These are phyloP conservation scores for Rosa chinensis DNA, from an alignment of 306 rosid genomes.

Conservation along the genomic window DNA sequence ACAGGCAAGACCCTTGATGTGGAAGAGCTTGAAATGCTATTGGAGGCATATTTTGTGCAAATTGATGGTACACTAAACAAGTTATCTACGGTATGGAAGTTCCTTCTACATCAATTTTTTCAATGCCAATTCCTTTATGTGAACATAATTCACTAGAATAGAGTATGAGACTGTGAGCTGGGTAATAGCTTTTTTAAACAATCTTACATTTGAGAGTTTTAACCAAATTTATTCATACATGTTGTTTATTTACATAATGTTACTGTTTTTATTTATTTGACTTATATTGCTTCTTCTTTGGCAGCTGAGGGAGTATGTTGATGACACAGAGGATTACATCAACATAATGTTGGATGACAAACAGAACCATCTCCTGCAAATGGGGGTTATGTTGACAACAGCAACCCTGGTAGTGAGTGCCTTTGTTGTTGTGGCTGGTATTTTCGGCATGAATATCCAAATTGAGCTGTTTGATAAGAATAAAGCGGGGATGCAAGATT, in stretches of 20 bases:
- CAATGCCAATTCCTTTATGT: neutral
- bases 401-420: constrained; percentile 90
- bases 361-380: constrained; percentile 94
- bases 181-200: neutral
- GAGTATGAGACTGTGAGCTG: neutral
- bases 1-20: constrained; percentile 74
- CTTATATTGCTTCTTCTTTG: constrained; percentile 12
- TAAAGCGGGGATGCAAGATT: constrained; percentile 48
- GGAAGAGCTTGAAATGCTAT: constrained; percentile 97
- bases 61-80: constrained; percentile 89
- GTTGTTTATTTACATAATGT: neutral
- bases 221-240: neutral
- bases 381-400: constrained; percentile 98
- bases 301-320: constrained; percentile 95
- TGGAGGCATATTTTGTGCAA: constrained; percentile 97
- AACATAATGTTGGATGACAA: constrained; percentile 99
- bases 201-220: neutral
- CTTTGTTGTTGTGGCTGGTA: constrained; percentile 87
- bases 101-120: neutral
- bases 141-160: neutral
- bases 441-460: constrained; percentile 84
- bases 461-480: constrained; percentile 51
- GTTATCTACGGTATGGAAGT: constrained; percentile 57
- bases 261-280: neutral
- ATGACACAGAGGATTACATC: constrained; percentile 97